Percentiles rank a stretch among this genome's conserved stretches.
Evolutionary conservation across 2,329 filamentous ascomycete genomes (phyloP).

Genomic region (Annulohypoxylon truncatum): DNA sequence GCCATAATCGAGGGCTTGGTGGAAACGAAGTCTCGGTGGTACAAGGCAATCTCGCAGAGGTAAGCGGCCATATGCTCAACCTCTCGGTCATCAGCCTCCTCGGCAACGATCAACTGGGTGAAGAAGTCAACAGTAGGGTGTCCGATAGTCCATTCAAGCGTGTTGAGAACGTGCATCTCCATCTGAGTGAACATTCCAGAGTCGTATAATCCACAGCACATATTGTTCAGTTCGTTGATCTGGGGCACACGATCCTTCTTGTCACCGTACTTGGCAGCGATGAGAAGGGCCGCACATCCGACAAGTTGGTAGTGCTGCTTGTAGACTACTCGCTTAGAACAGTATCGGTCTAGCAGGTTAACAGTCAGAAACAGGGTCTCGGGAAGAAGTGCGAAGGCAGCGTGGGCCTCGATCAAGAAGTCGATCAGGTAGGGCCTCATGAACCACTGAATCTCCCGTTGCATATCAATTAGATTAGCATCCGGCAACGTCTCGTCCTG

Average conservation of each 20-base stretch:
- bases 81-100: conserved; percentile 82
- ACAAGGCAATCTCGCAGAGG: conserved; percentile 93
- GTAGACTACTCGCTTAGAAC: conserved; percentile 96
- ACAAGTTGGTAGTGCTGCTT: conserved; percentile 99
- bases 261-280: conserved; percentile 98
- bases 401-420: conserved; percentile 96
- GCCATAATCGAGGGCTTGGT: conserved; percentile 92
- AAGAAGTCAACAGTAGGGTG: conserved; percentile 97
- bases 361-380: conserved; percentile 96
- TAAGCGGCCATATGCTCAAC: conserved; percentile 96
- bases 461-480: conserved; percentile 97
- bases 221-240: conserved; percentile 95
- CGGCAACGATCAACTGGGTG: conserved; percentile 84
- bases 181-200: conserved; percentile 99
- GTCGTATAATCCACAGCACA: conserved; percentile 99
- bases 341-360: conserved; percentile 97
- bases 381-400: conserved; percentile 91
- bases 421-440: conserved; percentile 98
- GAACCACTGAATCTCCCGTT: conserved; percentile 99
- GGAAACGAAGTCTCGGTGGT: conserved; percentile 96
- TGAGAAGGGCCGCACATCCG: conserved; percentile 93
- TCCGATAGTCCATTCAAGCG: conserved; percentile 93
- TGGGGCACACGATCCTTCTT: conserved; percentile 99
- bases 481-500: conserved; percentile 89
- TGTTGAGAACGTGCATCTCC: conserved; percentile 99